Base-by-base conservation (phyloP, 2,329 filamentous ascomycete genomes). In the Leptographium procerum region DNA sequence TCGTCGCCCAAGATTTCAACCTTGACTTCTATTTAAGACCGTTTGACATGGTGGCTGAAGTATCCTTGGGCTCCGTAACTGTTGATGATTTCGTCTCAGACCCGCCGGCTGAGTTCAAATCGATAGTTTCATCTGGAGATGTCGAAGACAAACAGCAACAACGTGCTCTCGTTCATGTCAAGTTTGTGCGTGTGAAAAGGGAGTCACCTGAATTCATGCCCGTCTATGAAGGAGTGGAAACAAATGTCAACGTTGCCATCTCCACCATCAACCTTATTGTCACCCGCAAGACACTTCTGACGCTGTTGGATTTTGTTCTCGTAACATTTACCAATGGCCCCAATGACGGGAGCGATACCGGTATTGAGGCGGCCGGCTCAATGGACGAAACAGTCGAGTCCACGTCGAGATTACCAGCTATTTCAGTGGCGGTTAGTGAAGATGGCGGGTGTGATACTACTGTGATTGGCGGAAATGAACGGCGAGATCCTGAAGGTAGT, bases 261-360 rank as follows among this genome's bases (percentile, higher is more conserved):
- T 96, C 94, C 0, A 99, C 94, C 0, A 96, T 99, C 73, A 97
- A 97, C 68, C 72, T 99, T 26, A 84, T 99, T 36, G 91, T 99
- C 10, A 99, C 95, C 0, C 81, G 95, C 63, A 92, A 88, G 71
- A 99, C 95, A 0, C 75, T 99, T 3, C 77, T 99, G 57, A 99
- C 92, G 0, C 75, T 99, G 1, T 74, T 99, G 50, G 94, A 99
- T 69, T 99, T 99, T 66, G 86, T 96, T 36, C 83, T 99, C 22
- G 79, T 91, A 47, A 99, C 94, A 0, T 99, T 99, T 66, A 87
- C 92, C 1, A 55, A 57, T 61, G 79, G 78, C 9, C 78, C 77
- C 57, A 79, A 80, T 29, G n/a, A 26, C 33, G 22, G 45, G 13
- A 24, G 22, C 24, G 75, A 78, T 55, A 72, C n/a, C n/a, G n/a